Percentiles rank a stretch among this genome's conserved stretches.
phyloP scores from a whole-genome alignment of 164 flowering plant species.

The Vitis rupestris region DNA sequence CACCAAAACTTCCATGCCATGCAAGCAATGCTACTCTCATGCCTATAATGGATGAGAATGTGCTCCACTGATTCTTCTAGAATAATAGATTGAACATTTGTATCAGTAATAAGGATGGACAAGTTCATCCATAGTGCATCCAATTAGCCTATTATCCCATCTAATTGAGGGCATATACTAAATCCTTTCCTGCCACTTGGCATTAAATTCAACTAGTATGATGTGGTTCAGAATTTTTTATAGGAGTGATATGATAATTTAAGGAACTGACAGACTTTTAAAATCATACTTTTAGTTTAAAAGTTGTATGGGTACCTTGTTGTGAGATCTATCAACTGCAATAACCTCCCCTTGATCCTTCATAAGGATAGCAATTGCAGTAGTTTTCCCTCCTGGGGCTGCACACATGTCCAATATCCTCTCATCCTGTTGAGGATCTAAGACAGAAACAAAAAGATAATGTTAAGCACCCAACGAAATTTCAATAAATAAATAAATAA shows the following conservation, averaged over 20 bases:
- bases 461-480: too few species aligned
- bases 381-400: constrained; percentile 98
- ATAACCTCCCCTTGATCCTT: constrained; percentile 84
- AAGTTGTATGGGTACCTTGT: constrained; percentile 55
- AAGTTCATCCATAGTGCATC: background rate
- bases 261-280: background rate
- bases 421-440: constrained; percentile 92
- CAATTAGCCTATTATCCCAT: background rate
- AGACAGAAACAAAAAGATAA: background rate
- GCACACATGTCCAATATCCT: constrained; percentile 97
- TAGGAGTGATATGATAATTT: too few species aligned
- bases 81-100: too few species aligned
- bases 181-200: background rate
- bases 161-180: background rate
- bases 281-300: constrained; percentile 4
- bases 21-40: too few species aligned
- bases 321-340: constrained; percentile 95
- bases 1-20: too few species aligned
- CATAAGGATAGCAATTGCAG: constrained; percentile 94
- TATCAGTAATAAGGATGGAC: too few species aligned
- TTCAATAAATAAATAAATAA: too few species aligned
- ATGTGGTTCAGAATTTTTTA: too few species aligned
- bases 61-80: too few species aligned
- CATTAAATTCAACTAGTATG: too few species aligned
- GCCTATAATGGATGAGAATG: too few species aligned